Base-by-base conservation (phyloP, 2,329 filamentous ascomycete genomes). In the Clonostachys chloroleuca region DNA sequence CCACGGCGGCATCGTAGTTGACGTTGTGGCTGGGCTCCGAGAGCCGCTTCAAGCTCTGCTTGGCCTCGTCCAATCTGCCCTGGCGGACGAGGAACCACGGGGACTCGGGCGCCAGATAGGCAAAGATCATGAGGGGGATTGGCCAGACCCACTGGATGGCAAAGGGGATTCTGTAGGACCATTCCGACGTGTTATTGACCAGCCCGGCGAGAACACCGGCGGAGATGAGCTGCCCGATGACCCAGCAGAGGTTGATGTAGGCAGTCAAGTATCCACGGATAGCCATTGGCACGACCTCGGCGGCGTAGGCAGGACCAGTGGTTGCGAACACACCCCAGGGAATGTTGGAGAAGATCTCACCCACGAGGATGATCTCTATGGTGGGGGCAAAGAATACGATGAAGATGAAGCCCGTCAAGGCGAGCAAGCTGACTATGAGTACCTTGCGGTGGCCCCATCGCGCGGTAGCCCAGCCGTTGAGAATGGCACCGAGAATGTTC, bases 331-430 rank as follows among this genome's bases (percentile, higher is more conserved):
- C 62, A 18, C 71, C 71, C 66, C 68, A 73, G 12, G 69, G 63
- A 4, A 74, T 56, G 44, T 63, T 66, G 57, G 72, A 76, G 12
- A 47, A 40, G 14, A 34, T 37, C 46, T 75, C 64, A 6, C 72
- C 73, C 6, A 70, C 62, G 3, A 77, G 58, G 34, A 75, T 58
- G 13, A 70, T 62, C 30, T 67, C 58, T 7, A 73, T 62, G 18
- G 63, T 70, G 8, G 65, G 65, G 1, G 74, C 70, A 45, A 77
- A 78, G 61, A 78, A 73, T 34, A 66, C 62, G 48, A 78, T 62
- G 52, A 76, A 77, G 54, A 77, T 68, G 51, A 73, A 73, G 10
- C 54, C 65, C 6, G 61, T 57, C 34, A 78, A 56, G 50, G 64
- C 65, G 17, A 60, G 58, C n/a, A 77, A 62, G 5, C 64, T 63